Conservation (phyloP, 768 basidiomycete genomes). For the Rhodocollybia butyracea region DNA sequence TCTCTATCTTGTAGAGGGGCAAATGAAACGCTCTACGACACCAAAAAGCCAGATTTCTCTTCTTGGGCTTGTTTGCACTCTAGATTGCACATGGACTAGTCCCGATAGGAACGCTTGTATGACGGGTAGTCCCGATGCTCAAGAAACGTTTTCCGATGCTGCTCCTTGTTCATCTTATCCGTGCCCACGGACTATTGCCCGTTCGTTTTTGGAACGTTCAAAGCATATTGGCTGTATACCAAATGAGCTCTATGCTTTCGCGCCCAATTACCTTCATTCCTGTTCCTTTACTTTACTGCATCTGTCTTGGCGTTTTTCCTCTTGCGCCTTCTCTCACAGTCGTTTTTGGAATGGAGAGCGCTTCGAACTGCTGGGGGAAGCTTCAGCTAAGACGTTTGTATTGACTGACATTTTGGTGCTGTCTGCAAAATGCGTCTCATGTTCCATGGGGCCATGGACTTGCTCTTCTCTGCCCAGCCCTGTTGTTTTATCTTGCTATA, state of each 20-base stretch:
- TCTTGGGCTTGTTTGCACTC: not conserved
- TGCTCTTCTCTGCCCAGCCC: not conserved
- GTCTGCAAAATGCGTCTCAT: not conserved
- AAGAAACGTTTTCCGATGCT: conserved; percentile 3
- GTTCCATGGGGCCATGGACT: not conserved
- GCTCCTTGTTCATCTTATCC: conserved; percentile 1
- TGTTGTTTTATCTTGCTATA: not conserved
- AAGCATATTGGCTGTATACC: not conserved
- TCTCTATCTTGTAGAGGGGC: not conserved
- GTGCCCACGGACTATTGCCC: not conserved
- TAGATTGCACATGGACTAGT: not conserved
- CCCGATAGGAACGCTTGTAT: not conserved
- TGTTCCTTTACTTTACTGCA: not conserved
- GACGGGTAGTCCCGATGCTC: not conserved
- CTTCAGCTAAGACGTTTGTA: not conserved
- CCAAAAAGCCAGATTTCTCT: not conserved
- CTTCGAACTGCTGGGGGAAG: not conserved
- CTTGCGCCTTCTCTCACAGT: not conserved
- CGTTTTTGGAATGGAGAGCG: not conserved
- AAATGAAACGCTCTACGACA: not conserved
- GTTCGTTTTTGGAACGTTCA: not conserved
- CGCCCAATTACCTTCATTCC: not conserved
- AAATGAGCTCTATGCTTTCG: not conserved
- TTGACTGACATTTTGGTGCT: not conserved
- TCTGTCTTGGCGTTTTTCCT: not conserved